Evolutionary conservation across 2,329 filamentous ascomycete species (phyloP).

Genomic region (Aspergillus cejpii): DNA sequence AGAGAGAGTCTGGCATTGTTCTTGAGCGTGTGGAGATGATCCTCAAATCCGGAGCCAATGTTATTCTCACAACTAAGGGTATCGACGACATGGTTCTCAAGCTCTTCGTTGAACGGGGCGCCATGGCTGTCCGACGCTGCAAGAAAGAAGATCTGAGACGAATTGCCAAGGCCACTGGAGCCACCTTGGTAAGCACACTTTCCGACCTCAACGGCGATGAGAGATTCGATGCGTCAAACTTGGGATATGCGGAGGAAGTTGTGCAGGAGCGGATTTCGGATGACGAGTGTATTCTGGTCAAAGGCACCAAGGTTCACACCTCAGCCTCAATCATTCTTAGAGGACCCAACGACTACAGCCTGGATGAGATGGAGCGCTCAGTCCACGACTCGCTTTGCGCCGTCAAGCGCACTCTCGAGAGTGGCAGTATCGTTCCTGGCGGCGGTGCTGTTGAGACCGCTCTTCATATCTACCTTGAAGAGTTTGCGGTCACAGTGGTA

Average conservation of each 20-base stretch:
- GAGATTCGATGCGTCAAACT: constrained; percentile 82
- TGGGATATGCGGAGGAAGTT: constrained; percentile 91
- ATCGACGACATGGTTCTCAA: constrained; percentile 96
- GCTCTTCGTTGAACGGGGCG: constrained; percentile 86
- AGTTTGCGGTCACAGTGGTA: constrained; percentile 93
- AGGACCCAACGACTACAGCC: constrained; percentile 88
- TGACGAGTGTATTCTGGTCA: constrained; percentile 95
- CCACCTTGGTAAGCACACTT: constrained; percentile 83
- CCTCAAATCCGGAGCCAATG: constrained; percentile 92
- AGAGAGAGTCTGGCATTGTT: constrained; percentile 86
- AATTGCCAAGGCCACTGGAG: constrained; percentile 93
- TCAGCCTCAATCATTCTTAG: constrained; percentile 94
- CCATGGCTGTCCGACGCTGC: constrained; percentile 91
- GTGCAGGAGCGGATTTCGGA: constrained; percentile 98
- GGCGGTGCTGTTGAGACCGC: constrained; percentile 98
- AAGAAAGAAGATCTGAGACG: constrained; percentile 97
- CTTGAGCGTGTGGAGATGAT: constrained; percentile 96
- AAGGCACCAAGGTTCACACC: constrained; percentile 88
- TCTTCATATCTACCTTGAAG: constrained; percentile 96
- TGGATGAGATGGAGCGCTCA: constrained; percentile 99
- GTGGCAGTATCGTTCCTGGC: constrained; percentile 91
- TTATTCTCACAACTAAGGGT: constrained; percentile 93
- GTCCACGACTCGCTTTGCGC: constrained; percentile 95
- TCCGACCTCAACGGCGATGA: constrained; percentile 97
- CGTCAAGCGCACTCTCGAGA: constrained; percentile 94